Evolutionary conservation across 2,329 filamentous ascomycete genomes (phyloP), one percentile per base, ranked within the genome.

Genomic region (Metarhizium robertsii): DNA sequence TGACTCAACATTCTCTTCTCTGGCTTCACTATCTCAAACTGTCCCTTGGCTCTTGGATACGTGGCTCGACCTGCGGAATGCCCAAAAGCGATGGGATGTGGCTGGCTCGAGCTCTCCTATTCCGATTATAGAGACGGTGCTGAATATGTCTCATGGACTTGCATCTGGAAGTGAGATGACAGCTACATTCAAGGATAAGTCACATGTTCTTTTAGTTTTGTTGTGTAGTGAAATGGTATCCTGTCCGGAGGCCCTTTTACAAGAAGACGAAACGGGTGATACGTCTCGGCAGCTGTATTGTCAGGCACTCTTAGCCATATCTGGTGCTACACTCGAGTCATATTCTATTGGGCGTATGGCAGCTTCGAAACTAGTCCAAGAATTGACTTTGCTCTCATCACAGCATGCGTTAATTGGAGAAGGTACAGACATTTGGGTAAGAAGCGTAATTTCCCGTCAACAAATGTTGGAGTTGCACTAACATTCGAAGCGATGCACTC

Each of bases 21-120:
- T 64, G 11, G 64, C 67, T 16, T 66, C 66, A 55, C 72, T 73
- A 52, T 67, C 66, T 18, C 75, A 75, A 58, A 69, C 70, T 56
- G 64, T 71, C 0, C 70, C 74, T 13, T 81, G 78, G 78, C 65
- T 81, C 13, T 65, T 80, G 56, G 79, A 83, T 61, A 71, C 71
- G 6, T 66, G 75, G 59, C 68, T 76, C 40, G 69, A 73, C 46
- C 64, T 80, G 34, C 69, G 73, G 52, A 62, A 69, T 20, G 63
- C 70, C 11, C 73, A 75, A 56, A 70, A 67, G 34, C 65, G 66
- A 58, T 73, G 75, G 68, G 67, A 69, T 42, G 53, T 63, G 43
- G 42, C 61, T 49, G 61, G 62, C 54, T 64, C 64, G 16, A 63
- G 60, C 42, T 67, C 68, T 20, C 62, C 74, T 4, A 61, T 71